These are phyloP conservation scores for Lepiota subincarnata DNA, from an alignment of 768 basidiomycete species.

Conservation along the genomic window DNA sequence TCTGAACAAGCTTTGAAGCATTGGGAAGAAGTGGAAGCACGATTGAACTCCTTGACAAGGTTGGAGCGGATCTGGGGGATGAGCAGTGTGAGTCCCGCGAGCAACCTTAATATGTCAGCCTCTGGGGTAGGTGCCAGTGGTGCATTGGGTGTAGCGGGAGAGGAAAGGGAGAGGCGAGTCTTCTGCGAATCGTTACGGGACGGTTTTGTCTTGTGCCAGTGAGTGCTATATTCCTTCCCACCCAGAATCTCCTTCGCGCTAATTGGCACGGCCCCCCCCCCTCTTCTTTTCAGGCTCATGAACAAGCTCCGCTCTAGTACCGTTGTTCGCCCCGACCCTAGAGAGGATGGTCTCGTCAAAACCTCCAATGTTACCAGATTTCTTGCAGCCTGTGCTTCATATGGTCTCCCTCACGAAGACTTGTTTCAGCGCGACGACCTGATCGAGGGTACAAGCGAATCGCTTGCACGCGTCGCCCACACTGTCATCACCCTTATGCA, in stretches of 20 bases:
- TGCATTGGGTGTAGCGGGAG: conserved; percentile 48
- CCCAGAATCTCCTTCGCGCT: neutral
- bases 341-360: conserved; percentile 62
- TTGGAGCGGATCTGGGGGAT: conserved; percentile 77
- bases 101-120: conserved; percentile 25
- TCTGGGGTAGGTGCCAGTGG: conserved; percentile 21
- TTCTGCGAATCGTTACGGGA: conserved; percentile 79
- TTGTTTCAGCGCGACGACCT: conserved; percentile 69
- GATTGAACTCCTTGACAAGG: conserved; percentile 55
- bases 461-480: conserved; percentile 66
- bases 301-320: conserved; percentile 68
- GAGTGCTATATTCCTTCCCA: conserved; percentile 32
- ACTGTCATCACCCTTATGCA: conserved; percentile 69
- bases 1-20: conserved; percentile 48
- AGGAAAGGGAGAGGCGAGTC: conserved; percentile 68
- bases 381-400: conserved; percentile 66
- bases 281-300: conserved; percentile 51
- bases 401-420: conserved; percentile 59
- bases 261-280: conserved; percentile 12
- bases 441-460: conserved; percentile 53
- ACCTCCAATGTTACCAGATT: conserved; percentile 76
- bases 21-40: conserved; percentile 73
- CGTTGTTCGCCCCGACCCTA: conserved; percentile 58
- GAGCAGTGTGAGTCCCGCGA: conserved; percentile 38
- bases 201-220: conserved; percentile 90